Conservation (phyloP, 2,329 filamentous ascomycete species). For the Purpureocillium takamizusanense region DNA sequence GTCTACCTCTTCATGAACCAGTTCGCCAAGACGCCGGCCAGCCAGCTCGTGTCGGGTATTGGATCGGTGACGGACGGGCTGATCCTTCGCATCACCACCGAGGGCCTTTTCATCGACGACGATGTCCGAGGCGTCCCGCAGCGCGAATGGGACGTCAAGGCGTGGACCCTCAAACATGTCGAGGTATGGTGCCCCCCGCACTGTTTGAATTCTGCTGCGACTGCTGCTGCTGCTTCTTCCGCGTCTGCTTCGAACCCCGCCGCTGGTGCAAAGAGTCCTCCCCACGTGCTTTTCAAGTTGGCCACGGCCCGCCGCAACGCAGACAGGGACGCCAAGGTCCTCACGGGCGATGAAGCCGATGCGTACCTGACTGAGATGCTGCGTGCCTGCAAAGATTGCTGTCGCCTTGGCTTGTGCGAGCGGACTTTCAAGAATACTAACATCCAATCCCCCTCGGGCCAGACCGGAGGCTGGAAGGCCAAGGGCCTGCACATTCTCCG, state of each 20-base stretch:
- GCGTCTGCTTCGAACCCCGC: conserved; percentile 27
- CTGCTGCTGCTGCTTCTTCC: conserved; percentile 15
- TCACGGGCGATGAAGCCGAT: conserved; percentile 58
- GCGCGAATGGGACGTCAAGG: conserved; percentile 97
- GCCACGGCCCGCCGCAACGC: conserved; percentile 35
- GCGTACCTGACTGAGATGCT: conserved; percentile 54
- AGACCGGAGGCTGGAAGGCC: conserved; percentile 45
- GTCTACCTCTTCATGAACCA: conserved; percentile 90
- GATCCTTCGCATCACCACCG: conserved; percentile 83
- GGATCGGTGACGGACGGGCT: conserved; percentile 85
- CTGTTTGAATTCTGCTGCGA: conserved; percentile 37
- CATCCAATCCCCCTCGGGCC: conserved; percentile 26
- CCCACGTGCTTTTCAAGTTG: conserved; percentile 38
- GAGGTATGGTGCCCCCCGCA: conserved; percentile 77
- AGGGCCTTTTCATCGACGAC: conserved; percentile 95
- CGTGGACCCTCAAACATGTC: conserved; percentile 89
- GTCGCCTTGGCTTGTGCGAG: conserved; percentile 43
- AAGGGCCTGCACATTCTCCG: conserved; percentile 53
- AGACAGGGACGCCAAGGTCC: conserved; percentile 39
- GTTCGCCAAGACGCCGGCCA: conserved; percentile 81
- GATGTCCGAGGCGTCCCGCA: conserved; percentile 87
- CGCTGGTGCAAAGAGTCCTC: conserved; percentile 26
- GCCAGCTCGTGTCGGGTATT: conserved; percentile 77
- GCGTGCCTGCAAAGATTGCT: conserved; percentile 55
- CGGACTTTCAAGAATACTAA: conserved; percentile 34